A percentile compares a stretch with the other conserved stretches of the same genome.
Conservation (phyloP, 2,329 filamentous ascomycete species). For the Whalleya microplaca region DNA sequence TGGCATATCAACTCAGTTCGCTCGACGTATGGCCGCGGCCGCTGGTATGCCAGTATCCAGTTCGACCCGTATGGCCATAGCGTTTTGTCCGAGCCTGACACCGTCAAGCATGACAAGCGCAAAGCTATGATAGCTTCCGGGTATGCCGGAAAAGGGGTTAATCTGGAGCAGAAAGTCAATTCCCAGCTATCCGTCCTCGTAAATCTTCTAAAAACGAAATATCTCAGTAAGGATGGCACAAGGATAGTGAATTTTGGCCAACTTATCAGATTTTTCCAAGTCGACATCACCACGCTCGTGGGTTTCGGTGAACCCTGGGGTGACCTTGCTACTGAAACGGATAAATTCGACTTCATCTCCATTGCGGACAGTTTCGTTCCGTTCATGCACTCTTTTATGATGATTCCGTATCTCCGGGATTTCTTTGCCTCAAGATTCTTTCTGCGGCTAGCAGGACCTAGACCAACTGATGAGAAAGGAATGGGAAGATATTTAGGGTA, state of each 20-base stretch:
- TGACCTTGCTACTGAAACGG: conserved; percentile 28
- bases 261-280: conserved; percentile 31
- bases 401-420: conserved; percentile 28
- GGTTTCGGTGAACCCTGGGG: conserved; percentile 33
- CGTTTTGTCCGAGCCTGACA: conserved; percentile 31
- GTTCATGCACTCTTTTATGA: conserved; percentile 27
- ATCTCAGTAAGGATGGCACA: conserved; percentile 16
- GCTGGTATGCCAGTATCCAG: conserved; percentile 31
- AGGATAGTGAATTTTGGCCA: conserved; percentile 28
- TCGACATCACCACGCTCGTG: conserved; percentile 30
- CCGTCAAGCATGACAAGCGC: conserved; percentile 31
- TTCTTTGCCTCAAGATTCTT: conserved; percentile 30
- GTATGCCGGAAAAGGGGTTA: conserved; percentile 34
- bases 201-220: conserved; percentile 26
- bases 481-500: conserved; percentile 31
- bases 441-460: conserved; percentile 27
- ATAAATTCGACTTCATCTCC: conserved; percentile 31
- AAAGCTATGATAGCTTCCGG: conserved; percentile 33
- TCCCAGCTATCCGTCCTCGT: conserved; percentile 28
- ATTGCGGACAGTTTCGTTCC: conserved; percentile 26
- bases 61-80: conserved; percentile 34
- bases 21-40: conserved; percentile 30
- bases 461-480: conserved; percentile 29
- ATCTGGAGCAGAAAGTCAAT: conserved; percentile 33
- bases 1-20: conserved; percentile 35